A percentile compares a stretch with the other conserved stretches of the same genome.
Evolutionary conservation across 495 filamentous ascomycete species (phyloP).

Genomic region (Hamigera avellanea): DNA sequence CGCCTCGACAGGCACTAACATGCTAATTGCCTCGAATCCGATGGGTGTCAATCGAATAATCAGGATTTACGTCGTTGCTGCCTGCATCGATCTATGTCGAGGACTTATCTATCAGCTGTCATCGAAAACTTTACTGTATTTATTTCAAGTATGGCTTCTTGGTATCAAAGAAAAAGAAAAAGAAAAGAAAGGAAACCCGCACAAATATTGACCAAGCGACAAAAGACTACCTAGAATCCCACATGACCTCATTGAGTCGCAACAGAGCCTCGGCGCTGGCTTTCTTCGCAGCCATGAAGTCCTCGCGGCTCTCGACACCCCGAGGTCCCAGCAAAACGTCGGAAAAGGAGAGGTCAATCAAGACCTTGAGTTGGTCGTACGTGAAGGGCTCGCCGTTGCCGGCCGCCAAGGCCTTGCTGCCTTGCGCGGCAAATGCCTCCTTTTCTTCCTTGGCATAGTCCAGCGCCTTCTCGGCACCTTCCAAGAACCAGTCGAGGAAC

Average conservation of each 20-base stretch:
- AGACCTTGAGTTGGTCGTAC: slow-evolving; percentile 72
- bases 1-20: too few relatives aligned
- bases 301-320: slow-evolving; percentile 58
- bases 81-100: too few relatives aligned
- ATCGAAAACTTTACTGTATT: too few relatives aligned
- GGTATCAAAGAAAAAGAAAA: too few relatives aligned
- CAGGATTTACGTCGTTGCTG: too few relatives aligned
- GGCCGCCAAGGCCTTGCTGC: slow-evolving; percentile 23
- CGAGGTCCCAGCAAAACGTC: slow-evolving; percentile 49
- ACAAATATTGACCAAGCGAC: not conserved
- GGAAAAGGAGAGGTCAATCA: slow-evolving; percentile 79
- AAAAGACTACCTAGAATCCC: slow-evolving; percentile 38
- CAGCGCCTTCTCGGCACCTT: slow-evolving; percentile 61
- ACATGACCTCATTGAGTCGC: slow-evolving; percentile 70
- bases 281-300: slow-evolving; percentile 59
- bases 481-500: slow-evolving; percentile 71
- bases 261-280: slow-evolving; percentile 64
- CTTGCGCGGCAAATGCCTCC: slow-evolving; percentile 24
- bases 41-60: too few relatives aligned
- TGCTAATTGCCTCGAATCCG: too few relatives aligned
- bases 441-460: slow-evolving; percentile 49
- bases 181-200: slow-evolving; percentile 4
- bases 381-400: slow-evolving; percentile 45
- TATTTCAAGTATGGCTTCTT: too few relatives aligned
- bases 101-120: too few relatives aligned